phyloP scores from a whole-genome alignment of 78 protist genomes.

The Planoprotostelium fungivorum region DNA sequence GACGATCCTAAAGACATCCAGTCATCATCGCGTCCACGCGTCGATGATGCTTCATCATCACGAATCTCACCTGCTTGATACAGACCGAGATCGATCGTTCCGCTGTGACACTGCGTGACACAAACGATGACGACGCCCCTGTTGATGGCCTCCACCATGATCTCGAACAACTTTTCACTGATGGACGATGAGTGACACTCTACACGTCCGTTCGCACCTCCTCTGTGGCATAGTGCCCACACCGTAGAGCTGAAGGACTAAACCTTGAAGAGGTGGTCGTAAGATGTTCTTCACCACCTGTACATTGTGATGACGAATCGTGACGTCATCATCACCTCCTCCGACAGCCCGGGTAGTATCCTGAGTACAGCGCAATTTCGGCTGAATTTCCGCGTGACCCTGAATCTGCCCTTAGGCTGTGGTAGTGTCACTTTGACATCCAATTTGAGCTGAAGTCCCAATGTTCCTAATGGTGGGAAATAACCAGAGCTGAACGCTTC shows the following conservation, averaged over 20 bases:
- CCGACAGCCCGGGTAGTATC: constrained; percentile 23
- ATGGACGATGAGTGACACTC: constrained; percentile 58
- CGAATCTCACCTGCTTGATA: constrained; percentile 45
- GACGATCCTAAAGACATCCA: not conserved
- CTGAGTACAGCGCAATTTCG: constrained; percentile 52
- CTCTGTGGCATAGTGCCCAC: constrained; percentile 14
- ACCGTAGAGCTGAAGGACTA: constrained; percentile 29
- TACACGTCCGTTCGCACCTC: not conserved
- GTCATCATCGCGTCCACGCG: too few relatives aligned
- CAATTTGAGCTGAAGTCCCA: constrained; percentile 46
- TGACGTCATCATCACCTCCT: not conserved
- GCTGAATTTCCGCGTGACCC: constrained; percentile 21
- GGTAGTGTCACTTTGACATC: constrained; percentile 27
- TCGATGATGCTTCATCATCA: too few relatives aligned
- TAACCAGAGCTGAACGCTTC: constrained; percentile 62
- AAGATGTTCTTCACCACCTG: constrained; percentile 12
- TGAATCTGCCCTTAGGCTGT: constrained; percentile 49
- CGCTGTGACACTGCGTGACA: constrained; percentile 49
- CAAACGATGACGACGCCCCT: constrained; percentile 59
- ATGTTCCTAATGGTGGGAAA: constrained; percentile 43
- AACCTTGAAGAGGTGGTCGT: constrained; percentile 25
- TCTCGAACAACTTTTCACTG: constrained; percentile 21
- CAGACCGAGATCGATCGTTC: constrained; percentile 42
- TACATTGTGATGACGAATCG: too few relatives aligned
- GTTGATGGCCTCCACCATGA: constrained; percentile 10